These are phyloP conservation scores for Atkinsonella hypoxylon DNA, from an alignment of 2,329 filamentous ascomycete genomes.

Conservation along the genomic window DNA sequence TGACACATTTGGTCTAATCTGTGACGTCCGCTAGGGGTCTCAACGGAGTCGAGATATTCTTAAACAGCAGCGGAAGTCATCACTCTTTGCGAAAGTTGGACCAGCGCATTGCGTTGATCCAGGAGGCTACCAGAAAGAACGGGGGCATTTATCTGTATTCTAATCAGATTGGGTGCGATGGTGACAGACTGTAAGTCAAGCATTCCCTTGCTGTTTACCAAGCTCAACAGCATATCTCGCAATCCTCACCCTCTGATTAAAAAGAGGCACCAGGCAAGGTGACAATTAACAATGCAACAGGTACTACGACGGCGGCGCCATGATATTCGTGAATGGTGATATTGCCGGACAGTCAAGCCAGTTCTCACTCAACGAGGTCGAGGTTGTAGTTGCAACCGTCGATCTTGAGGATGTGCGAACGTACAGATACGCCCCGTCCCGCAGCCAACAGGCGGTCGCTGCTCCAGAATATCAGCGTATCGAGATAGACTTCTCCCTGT, in stretches of 20 bases:
- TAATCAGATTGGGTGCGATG: slow-evolving; percentile 4
- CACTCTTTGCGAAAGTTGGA: slow-evolving; percentile 5
- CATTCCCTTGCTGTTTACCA: not conserved
- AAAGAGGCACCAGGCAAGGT: not conserved
- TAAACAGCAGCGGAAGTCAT: slow-evolving; percentile 6
- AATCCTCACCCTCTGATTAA: too few relatives aligned
- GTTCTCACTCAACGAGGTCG: slow-evolving; percentile 41
- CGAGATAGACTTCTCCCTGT: slow-evolving; percentile 7
- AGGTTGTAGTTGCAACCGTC: slow-evolving; percentile 53
- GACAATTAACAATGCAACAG: not conserved
- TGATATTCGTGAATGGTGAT: slow-evolving; percentile 52
- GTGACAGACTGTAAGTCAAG: not conserved
- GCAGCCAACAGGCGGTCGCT: slow-evolving; percentile 8
- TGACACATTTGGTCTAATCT: not conserved
- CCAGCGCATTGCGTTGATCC: slow-evolving; percentile 4
- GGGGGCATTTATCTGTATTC: slow-evolving; percentile 6
- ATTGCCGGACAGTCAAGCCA: slow-evolving; percentile 52
- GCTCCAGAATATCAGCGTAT: slow-evolving; percentile 10
- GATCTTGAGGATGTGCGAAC: slow-evolving; percentile 57
- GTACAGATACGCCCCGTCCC: slow-evolving; percentile 3
- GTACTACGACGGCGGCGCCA: slow-evolving; percentile 21
- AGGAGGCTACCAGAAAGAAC: slow-evolving; percentile 4
- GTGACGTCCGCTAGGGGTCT: not conserved
- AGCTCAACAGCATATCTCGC: too few relatives aligned
- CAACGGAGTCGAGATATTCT: slow-evolving; percentile 7